These are phyloP conservation scores for Komagataella pastoris DNA, from an alignment of 805 yeast species.

Conservation along the genomic window DNA sequence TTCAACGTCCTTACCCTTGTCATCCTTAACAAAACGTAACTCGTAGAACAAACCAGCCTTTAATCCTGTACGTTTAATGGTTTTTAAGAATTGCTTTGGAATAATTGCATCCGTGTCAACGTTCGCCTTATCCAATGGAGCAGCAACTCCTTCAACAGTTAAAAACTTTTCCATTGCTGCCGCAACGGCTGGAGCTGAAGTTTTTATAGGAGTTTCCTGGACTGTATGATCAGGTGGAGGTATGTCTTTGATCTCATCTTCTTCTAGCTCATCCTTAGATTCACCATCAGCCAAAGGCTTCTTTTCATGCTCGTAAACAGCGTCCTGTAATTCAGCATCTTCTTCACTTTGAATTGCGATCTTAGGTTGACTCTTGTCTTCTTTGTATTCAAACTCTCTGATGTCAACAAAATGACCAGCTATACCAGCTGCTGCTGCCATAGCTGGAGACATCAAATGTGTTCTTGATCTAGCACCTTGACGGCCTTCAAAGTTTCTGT, in stretches of 20 bases:
- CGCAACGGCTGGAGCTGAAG: constrained; percentile 18
- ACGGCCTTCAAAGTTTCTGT: constrained; percentile 98
- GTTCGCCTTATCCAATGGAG: constrained; percentile 89
- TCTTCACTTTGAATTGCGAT: constrained; percentile 31
- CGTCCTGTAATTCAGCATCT: constrained; percentile 50
- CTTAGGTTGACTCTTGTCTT: constrained; percentile 43
- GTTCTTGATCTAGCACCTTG: constrained; percentile 96
- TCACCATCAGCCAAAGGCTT: constrained; percentile 43
- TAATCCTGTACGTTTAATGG: constrained; percentile 95
- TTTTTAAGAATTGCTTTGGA: constrained; percentile 96
- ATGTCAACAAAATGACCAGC: constrained; percentile 85
- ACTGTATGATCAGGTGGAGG: constrained; percentile 36
- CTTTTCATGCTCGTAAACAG: constrained; percentile 62
- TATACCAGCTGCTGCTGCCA: constrained; percentile 99
- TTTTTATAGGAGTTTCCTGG: constrained; percentile 18
- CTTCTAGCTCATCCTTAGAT: constrained; percentile 28
- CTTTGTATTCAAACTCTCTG: constrained; percentile 60
- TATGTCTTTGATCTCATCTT: constrained; percentile 49
- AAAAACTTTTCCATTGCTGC: constrained; percentile 65
- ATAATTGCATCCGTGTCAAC: constrained; percentile 98
- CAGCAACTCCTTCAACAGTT: constrained; percentile 74
- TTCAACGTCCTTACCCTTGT: constrained; percentile 54
- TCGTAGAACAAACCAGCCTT: constrained; percentile 84
- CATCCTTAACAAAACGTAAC: constrained; percentile 59
- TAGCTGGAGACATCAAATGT: constrained; percentile 96